Percentiles rank a stretch among this genome's conserved stretches.
Evolutionary conservation across 305 asterid species (phyloP).

Genomic region (Fraxinus latifolia): DNA sequence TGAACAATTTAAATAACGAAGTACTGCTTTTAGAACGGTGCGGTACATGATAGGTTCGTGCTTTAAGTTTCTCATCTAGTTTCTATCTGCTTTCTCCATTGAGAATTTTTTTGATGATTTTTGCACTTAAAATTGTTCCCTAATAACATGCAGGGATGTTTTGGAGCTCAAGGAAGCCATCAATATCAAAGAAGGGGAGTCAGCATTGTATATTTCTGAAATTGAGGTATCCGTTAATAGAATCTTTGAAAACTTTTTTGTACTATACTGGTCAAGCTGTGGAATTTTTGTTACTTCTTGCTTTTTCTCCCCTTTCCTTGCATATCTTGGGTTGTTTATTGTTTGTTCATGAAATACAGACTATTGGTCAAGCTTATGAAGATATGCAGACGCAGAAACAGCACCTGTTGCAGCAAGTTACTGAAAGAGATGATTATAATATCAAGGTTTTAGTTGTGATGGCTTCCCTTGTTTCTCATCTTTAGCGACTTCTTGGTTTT

Average conservation of each 20-base stretch:
- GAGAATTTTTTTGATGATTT: neutral
- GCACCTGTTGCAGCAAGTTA: conserved; percentile 67
- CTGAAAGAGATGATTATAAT: conserved; percentile 80
- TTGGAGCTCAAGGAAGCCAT: conserved; percentile 89
- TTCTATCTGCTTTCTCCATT: conserved; percentile 11
- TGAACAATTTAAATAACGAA: neutral
- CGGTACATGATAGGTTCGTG: neutral
- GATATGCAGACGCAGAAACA: conserved; percentile 95
- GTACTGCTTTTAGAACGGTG: neutral
- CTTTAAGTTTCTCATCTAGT: conserved; percentile 15
- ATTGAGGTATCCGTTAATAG: conserved; percentile 62
- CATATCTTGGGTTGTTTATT: conserved; percentile 16
- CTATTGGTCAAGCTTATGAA: conserved; percentile 93
- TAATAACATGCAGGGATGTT: conserved; percentile 60
- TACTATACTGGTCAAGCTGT: neutral
- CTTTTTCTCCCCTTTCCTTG: conserved; percentile 16
- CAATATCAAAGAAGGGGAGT: conserved; percentile 77
- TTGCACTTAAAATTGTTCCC: conserved; percentile 14
- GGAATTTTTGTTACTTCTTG: neutral
- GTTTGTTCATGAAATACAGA: conserved; percentile 38
- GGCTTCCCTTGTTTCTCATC: neutral
- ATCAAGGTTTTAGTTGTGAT: conserved; percentile 55
- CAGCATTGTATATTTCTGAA: conserved; percentile 83
- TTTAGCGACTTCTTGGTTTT: conserved; percentile 3
- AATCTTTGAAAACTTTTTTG: conserved; percentile 15